Percentiles rank a stretch among this genome's conserved stretches.
These are phyloP conservation scores for Flammula alnicola DNA, from an alignment of 1,284 basidiomycete species.

Conservation along the genomic window DNA sequence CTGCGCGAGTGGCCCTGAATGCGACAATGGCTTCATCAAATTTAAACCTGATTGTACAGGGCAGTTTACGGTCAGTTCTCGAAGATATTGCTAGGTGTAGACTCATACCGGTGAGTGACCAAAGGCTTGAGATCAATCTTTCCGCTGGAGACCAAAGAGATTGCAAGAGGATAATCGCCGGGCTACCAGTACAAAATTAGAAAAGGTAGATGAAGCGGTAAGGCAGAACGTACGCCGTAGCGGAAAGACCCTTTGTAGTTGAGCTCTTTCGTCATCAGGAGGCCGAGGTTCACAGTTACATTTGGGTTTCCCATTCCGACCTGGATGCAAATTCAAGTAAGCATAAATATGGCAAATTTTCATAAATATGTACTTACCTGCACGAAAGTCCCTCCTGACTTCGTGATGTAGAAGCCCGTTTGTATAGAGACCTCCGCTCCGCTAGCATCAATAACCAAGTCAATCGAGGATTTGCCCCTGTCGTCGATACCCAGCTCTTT, in stretches of 20 bases:
- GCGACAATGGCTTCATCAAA: slow-evolving; percentile 80
- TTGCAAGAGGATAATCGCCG: slow-evolving; percentile 85
- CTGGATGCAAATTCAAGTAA: slow-evolving; percentile 38
- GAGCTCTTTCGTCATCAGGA: slow-evolving; percentile 76
- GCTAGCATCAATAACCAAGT: slow-evolving; percentile 83
- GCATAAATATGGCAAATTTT: not conserved
- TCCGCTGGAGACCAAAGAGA: slow-evolving; percentile 79
- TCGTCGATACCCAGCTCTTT: slow-evolving; percentile 62
- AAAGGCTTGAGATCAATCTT: slow-evolving; percentile 88
- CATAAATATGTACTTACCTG: slow-evolving; percentile 47
- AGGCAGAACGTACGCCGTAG: slow-evolving; percentile 63
- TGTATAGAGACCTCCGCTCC: slow-evolving; percentile 89
- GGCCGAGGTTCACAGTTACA: slow-evolving; percentile 64
- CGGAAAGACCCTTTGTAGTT: slow-evolving; percentile 88
- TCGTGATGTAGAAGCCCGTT: slow-evolving; percentile 77
- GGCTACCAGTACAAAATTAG: slow-evolving; percentile 53
- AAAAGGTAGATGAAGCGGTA: not conserved
- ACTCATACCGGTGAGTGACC: slow-evolving; percentile 80
- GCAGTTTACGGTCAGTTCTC: not conserved
- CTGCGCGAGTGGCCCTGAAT: slow-evolving; percentile 79
- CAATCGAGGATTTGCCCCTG: slow-evolving; percentile 62
- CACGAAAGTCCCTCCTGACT: slow-evolving; percentile 74
- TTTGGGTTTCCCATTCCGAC: slow-evolving; percentile 78
- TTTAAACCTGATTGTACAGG: slow-evolving; percentile 57
- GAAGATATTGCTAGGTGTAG: not conserved